Conservation (phyloP, 2,329 filamentous ascomycete genomes). For the Shiraia bambusicola region DNA sequence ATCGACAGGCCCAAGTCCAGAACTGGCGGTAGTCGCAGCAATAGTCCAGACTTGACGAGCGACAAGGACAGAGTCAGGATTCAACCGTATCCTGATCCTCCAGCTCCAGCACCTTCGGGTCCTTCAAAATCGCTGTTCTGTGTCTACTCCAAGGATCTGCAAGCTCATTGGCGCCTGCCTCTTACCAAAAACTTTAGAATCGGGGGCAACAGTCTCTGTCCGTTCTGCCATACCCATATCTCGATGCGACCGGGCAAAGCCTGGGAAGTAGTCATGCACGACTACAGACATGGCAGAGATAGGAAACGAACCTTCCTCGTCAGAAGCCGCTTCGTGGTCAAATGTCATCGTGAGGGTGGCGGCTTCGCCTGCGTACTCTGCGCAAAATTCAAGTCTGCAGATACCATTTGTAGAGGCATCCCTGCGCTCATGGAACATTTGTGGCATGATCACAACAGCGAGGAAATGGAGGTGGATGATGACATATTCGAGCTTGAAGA, state of each 20-base stretch:
- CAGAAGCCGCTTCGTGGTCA: constrained; percentile 34
- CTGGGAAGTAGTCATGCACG: constrained; percentile 32
- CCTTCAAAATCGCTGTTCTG: constrained; percentile 28
- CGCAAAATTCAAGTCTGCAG: constrained; percentile 21
- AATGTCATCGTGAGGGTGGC: constrained; percentile 32
- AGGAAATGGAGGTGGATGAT: constrained; percentile 30
- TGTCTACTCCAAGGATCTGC: constrained; percentile 35
- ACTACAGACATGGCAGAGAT: constrained; percentile 8
- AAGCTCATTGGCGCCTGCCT: constrained; percentile 20
- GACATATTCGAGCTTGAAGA: constrained; percentile 25
- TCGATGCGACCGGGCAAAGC: constrained; percentile 24
- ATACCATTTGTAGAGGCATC: constrained; percentile 31
- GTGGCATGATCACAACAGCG: constrained; percentile 33
- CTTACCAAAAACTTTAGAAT: constrained; percentile 26
- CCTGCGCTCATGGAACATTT: constrained; percentile 36
- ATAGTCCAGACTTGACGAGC: constrained; percentile 4
- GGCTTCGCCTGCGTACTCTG: constrained; percentile 38
- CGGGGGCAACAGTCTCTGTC: constrained; percentile 29
- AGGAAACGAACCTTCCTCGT: constrained; percentile 24
- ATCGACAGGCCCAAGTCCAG: constrained; percentile 6
- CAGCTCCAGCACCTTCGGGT: constrained; percentile 2
- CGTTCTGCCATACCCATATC: constrained; percentile 28
- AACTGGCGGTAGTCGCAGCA: constrained; percentile 5
- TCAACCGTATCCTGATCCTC: constrained; percentile 4
- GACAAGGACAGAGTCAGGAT: constrained; percentile 6